Evolutionary conservation across 805 yeast species (phyloP).

Genomic region (Pichia eremophila): DNA sequence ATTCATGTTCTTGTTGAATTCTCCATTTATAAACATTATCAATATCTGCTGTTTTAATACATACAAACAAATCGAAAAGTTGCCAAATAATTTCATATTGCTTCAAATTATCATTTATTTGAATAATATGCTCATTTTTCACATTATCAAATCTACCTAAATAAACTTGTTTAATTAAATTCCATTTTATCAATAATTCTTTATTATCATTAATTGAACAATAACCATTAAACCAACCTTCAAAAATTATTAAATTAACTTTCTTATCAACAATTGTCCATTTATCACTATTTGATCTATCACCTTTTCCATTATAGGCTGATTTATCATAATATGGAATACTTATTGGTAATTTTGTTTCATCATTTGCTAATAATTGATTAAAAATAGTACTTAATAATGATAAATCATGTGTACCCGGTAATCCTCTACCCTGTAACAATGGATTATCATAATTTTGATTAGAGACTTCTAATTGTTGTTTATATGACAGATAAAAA

Average conservation of each 20-base stretch:
- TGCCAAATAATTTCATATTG: slow-evolving; percentile 49
- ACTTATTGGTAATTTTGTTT: slow-evolving; percentile 15
- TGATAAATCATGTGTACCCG: slow-evolving; percentile 82
- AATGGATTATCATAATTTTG: slow-evolving; percentile 33
- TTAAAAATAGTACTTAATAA: slow-evolving; percentile 32
- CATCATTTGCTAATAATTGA: slow-evolving; percentile 20
- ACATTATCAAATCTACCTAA: slow-evolving; percentile 14
- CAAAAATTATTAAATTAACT: slow-evolving; percentile 64
- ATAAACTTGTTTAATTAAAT: slow-evolving; percentile 10
- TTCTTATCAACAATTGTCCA: slow-evolving; percentile 32
- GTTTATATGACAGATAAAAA: slow-evolving; percentile 59
- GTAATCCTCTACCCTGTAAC: slow-evolving; percentile 72
- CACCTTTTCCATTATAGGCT: slow-evolving; percentile 65
- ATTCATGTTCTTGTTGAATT: slow-evolving; percentile 58
- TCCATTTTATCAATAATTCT: slow-evolving; percentile 24
- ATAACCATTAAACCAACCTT: slow-evolving; percentile 94
- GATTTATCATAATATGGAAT: slow-evolving; percentile 79
- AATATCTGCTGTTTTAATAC: slow-evolving; percentile 50
- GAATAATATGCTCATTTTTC: slow-evolving; percentile 16
- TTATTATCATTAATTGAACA: slow-evolving; percentile 28
- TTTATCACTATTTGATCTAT: slow-evolving; percentile 36
- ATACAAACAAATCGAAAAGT: slow-evolving; percentile 49
- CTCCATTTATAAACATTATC: slow-evolving; percentile 73
- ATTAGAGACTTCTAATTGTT: slow-evolving; percentile 41
- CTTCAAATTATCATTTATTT: slow-evolving; percentile 44